Conservation (phyloP, 2,329 filamentous ascomycete species). For the Aspergillus amoenus region DNA sequence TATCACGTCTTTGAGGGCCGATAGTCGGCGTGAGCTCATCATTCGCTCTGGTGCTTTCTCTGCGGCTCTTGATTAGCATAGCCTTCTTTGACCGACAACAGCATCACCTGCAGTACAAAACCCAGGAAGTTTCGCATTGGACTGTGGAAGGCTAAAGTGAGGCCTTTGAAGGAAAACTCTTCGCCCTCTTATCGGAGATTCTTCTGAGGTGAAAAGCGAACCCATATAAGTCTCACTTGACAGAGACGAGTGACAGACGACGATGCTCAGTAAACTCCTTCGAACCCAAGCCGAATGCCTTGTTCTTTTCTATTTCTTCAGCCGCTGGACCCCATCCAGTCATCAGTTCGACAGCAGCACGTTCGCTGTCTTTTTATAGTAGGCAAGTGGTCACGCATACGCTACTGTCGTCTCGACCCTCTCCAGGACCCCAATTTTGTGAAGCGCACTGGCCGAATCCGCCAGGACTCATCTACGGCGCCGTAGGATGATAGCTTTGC, state of each 20-base stretch:
- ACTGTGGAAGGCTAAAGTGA: not conserved
- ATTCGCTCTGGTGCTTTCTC: not conserved
- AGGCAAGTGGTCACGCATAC: conserved; percentile 5
- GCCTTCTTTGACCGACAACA: conserved; percentile 1
- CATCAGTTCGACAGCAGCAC: not conserved
- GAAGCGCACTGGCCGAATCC: not conserved
- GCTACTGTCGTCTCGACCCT: conserved; percentile 7
- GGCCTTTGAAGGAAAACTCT: not conserved
- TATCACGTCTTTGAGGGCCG: conserved; percentile 10
- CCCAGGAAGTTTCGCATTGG: conserved; percentile 9
- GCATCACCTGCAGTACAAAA: conserved; percentile 9
- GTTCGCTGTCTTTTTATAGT: conserved; percentile 1
- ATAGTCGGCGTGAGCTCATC: conserved; percentile 2
- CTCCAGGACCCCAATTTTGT: not conserved
- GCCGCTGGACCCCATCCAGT: not conserved
- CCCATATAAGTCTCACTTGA: conserved; percentile 4
- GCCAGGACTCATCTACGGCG: not conserved
- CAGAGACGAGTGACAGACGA: not conserved
- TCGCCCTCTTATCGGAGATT: not conserved
- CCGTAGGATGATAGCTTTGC: not conserved
- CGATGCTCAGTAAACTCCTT: not conserved
- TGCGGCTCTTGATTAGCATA: not conserved
- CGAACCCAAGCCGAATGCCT: not conserved
- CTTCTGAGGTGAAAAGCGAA: not conserved
- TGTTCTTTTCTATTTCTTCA: not conserved